Percentiles rank a stretch among this genome's conserved stretches.
Evolutionary conservation across 1,139 yeast species (phyloP).

Genomic region (Pichia sp.): DNA sequence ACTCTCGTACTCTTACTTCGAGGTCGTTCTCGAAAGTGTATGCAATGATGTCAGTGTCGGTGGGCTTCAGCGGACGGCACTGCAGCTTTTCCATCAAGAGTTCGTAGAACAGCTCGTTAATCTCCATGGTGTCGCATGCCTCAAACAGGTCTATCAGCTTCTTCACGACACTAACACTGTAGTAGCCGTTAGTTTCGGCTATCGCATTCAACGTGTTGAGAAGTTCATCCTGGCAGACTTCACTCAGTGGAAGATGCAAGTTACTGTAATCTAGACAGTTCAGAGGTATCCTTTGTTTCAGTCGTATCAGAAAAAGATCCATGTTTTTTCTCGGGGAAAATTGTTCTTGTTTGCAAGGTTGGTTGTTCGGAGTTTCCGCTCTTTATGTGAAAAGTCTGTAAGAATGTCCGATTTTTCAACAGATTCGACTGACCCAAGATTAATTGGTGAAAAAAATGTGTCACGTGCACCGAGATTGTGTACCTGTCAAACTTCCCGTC

Average conservation of each 20-base stretch:
- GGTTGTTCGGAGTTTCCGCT: no score
- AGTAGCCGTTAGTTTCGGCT: constrained; percentile 42
- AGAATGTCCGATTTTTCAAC: no score
- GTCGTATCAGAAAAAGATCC: constrained; percentile 20
- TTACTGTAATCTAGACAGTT: constrained; percentile 12
- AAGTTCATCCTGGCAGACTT: constrained; percentile 23
- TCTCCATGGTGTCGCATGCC: constrained; percentile 28
- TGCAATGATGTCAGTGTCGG: constrained; percentile 44
- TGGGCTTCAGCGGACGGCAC: constrained; percentile 39
- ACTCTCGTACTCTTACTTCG: constrained; percentile 48
- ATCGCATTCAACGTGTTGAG: constrained; percentile 25
- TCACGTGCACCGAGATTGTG: no score
- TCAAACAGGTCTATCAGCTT: constrained; percentile 35
- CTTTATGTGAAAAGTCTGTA: no score
- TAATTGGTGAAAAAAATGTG: no score
- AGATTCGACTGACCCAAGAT: no score
- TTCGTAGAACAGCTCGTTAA: constrained; percentile 50
- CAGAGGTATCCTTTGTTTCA: constrained; percentile 33
- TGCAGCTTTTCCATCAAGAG: constrained; percentile 42
- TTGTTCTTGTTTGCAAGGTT: no score
- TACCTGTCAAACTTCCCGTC: no score
- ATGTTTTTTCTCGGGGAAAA: not conserved
- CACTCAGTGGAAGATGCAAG: constrained; percentile 4
- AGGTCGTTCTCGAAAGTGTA: constrained; percentile 37
- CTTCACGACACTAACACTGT: constrained; percentile 44